Evolutionary conservation across 805 yeast genomes (phyloP).

Genomic region (Saccharomycopsis fermentans): DNA sequence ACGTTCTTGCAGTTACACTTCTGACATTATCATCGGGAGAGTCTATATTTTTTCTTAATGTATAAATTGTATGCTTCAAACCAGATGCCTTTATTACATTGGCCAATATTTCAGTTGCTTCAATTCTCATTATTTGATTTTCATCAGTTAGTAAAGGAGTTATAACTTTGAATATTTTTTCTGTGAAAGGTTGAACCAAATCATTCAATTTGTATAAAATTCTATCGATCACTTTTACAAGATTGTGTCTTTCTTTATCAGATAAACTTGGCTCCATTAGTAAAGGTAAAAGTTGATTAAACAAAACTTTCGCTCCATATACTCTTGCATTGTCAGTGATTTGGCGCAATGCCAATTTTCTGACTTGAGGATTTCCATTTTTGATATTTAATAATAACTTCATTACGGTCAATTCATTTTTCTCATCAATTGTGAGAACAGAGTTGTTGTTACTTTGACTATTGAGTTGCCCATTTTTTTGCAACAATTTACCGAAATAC

Average conservation of each 20-base stretch:
- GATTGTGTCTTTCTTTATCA: constrained; percentile 73
- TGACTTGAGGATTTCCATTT: constrained; percentile 59
- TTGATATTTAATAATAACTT: constrained; percentile 58
- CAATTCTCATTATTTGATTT: constrained; percentile 60
- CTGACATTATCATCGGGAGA: constrained; percentile 74
- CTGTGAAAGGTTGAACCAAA: constrained; percentile 60
- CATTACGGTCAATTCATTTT: constrained; percentile 50
- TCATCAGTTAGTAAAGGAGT: constrained; percentile 77
- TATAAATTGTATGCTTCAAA: constrained; percentile 64
- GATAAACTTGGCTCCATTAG: constrained; percentile 61
- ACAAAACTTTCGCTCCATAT: constrained; percentile 61
- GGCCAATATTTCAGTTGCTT: constrained; percentile 71
- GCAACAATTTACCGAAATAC: constrained; percentile 54
- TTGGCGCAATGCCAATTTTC: constrained; percentile 62
- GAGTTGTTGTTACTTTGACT: constrained; percentile 23
- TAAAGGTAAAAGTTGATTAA: constrained; percentile 66
- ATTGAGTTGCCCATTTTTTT: constrained; percentile 21
- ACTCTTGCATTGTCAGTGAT: constrained; percentile 51
- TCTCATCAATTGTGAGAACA: constrained; percentile 39
- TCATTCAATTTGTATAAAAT: constrained; percentile 57
- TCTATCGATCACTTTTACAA: constrained; percentile 68
- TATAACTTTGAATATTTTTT: constrained; percentile 58
- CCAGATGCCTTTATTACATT: constrained; percentile 77
- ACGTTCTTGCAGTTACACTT: constrained; percentile 61
- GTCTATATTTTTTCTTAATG: constrained; percentile 73